These are phyloP conservation scores for Aureobasidium mangrovei DNA, from an alignment of 2,329 filamentous ascomycete species.

Conservation along the genomic window DNA sequence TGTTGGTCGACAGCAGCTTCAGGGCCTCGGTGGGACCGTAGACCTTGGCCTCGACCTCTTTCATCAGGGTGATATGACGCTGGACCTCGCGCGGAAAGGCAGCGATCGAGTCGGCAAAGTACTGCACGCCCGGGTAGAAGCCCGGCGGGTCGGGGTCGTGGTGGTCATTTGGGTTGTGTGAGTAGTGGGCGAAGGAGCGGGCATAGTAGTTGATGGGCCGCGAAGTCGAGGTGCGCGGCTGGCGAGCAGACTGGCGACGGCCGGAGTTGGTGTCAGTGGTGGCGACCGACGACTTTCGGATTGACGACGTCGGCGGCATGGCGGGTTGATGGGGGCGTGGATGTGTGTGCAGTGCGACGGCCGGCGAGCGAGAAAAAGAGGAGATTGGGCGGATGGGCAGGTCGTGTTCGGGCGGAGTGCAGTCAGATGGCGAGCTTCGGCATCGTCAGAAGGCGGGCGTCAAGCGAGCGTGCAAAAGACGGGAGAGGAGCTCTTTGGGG, in stretches of 20 bases:
- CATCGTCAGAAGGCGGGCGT: neutral
- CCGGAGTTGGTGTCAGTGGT: constrained; percentile 11
- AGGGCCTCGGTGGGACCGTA: constrained; percentile 79
- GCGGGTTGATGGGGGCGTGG: neutral
- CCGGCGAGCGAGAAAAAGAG: neutral
- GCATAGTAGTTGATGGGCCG: constrained; percentile 45
- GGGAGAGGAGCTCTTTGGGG: neutral
- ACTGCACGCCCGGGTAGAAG: constrained; percentile 59
- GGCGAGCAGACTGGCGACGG: constrained; percentile 32
- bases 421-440: constrained; percentile 7
- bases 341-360: neutral
- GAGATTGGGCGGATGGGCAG: neutral
- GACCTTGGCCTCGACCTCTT: constrained; percentile 96
- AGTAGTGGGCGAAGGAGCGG: constrained; percentile 35
- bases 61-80: constrained; percentile 87
- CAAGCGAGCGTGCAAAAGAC: neutral
- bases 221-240: constrained; percentile 37
- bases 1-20: constrained; percentile 61
- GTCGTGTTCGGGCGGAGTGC: neutral
- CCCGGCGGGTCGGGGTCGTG: constrained; percentile 30
- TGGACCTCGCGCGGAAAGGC: constrained; percentile 92
- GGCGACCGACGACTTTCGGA: constrained; percentile 15
- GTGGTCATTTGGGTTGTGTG: constrained; percentile 25
- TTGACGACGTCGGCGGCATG: constrained; percentile 16
- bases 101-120: constrained; percentile 85